Conservation (phyloP, 108 stramenopile genomes). For the Nannochloropsis oceanica region DNA sequence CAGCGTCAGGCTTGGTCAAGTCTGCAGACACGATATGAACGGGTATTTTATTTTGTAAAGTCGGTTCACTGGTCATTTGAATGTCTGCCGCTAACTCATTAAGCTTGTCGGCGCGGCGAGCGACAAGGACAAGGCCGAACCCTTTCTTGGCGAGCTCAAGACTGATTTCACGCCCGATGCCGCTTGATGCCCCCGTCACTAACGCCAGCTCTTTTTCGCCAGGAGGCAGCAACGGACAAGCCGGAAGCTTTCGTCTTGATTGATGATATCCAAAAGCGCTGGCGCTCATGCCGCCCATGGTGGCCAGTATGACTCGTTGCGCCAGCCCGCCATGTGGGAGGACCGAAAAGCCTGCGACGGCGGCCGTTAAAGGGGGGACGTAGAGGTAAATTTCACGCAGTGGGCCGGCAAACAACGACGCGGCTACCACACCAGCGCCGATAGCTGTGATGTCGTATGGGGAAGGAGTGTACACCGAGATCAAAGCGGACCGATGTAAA, state of each 20-base stretch:
- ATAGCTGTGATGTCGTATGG: neutral
- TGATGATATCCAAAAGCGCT: neutral
- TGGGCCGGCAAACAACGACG: neutral
- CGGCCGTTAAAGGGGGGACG: neutral
- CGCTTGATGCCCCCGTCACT: neutral
- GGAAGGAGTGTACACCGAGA: no score
- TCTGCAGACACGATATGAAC: neutral
- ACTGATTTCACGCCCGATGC: neutral
- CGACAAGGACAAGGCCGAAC: neutral
- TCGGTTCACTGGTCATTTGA: neutral
- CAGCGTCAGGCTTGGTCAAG: neutral
- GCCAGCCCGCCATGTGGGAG: neutral
- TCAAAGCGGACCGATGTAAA: no score
- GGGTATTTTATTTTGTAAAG: neutral
- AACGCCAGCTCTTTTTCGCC: neutral
- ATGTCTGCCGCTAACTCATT: neutral
- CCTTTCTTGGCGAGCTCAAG: neutral
- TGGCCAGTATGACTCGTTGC: neutral
- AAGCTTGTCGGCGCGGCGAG: neutral
- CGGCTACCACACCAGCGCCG: neutral
- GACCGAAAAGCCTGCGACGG: neutral
- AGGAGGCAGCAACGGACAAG: neutral
- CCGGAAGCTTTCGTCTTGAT: neutral
- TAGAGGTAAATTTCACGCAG: neutral
- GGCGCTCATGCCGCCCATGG: neutral